Evolutionary conservation across 2,329 filamentous ascomycete species (phyloP).

Genomic region (Zasmidium cellare): DNA sequence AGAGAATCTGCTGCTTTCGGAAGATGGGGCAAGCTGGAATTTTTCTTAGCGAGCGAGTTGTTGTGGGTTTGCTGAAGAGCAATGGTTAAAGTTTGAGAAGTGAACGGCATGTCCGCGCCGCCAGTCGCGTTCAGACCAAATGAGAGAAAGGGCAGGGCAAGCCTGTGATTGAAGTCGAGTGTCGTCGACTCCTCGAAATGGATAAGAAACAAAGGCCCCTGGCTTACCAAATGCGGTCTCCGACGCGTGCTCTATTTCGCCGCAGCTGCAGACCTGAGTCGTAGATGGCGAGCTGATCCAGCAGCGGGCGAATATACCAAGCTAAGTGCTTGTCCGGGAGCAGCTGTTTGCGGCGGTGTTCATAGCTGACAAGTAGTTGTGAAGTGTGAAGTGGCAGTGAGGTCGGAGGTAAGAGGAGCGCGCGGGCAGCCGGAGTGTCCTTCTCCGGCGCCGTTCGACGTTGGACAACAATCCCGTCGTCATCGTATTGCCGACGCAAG

Average conservation of each 20-base stretch:
- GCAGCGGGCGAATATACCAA: background rate
- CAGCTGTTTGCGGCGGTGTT: background rate
- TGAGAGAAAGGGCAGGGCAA: background rate
- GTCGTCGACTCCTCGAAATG: background rate
- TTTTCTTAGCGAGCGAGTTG: background rate
- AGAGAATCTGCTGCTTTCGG: background rate
- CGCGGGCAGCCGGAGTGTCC: background rate
- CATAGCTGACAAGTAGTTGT: background rate
- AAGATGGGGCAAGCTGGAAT: background rate
- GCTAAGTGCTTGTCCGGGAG: background rate
- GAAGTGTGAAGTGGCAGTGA: background rate
- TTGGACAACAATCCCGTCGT: background rate
- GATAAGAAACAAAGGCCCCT: background rate
- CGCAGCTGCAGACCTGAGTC: background rate
- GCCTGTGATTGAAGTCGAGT: background rate
- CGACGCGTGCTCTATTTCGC: background rate
- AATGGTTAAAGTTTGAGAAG: no score
- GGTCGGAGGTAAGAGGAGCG: background rate
- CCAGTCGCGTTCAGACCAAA: no score
- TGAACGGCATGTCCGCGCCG: no score
- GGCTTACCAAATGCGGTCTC: conserved; percentile 1
- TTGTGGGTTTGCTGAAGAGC: background rate
- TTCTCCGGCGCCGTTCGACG: background rate
- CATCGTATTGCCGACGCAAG: background rate
- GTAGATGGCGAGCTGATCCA: background rate